Evolutionary conservation across 2,329 filamentous ascomycete species (phyloP), one percentile per base, ranked within the genome.

Genomic region (Thelonectria discophora): DNA sequence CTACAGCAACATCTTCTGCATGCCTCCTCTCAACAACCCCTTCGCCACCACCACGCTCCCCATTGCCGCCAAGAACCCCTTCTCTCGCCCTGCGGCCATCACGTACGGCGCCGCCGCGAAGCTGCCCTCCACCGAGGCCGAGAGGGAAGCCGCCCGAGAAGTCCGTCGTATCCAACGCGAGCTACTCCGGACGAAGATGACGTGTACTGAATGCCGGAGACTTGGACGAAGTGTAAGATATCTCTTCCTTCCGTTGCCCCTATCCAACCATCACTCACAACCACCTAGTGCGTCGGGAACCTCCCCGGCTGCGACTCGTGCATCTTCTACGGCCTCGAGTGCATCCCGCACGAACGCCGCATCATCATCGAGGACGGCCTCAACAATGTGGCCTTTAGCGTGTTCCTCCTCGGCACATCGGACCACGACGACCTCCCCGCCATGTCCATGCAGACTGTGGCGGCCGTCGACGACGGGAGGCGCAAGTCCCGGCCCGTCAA

Each of bases 161-260:
- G 1, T 9, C 2, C 34, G 34, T 13, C 34, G 20, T 2, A 18
- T 3, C 5, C 27, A 39, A 12, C 34, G 18, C 17, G 17, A 7
- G 24, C 24, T 40, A 18, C 13, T 8, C 5, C 24, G n/a, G 18
- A 18, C 9, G 13, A 51, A 20, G 13, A 20, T 18, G 12, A n/a
- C 51, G 10, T 54, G 51, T 11, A 21, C 15, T 13, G 11, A n/a
- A 10, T 54, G 51, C 40, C 24, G 51, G 20, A 54, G 39, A 12
- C 20, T 2, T 9, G 34, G 43, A 21, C 27, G 5, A 1, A 45
- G 12, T 8, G 51, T 54, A 42, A 4, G 27, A n/a, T 54, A 2
- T 34, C 1, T n/a, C 6, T 15, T 15, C 34, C 5, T 6, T 37
- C 34, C 12, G 32, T 11, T 15, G 11, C 15, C 34, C 4, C 34